Evolutionary conservation across 1,284 basidiomycete genomes (phyloP), one percentile per base, ranked within the genome.

Genomic region (Lignosus rhinocerotis): DNA sequence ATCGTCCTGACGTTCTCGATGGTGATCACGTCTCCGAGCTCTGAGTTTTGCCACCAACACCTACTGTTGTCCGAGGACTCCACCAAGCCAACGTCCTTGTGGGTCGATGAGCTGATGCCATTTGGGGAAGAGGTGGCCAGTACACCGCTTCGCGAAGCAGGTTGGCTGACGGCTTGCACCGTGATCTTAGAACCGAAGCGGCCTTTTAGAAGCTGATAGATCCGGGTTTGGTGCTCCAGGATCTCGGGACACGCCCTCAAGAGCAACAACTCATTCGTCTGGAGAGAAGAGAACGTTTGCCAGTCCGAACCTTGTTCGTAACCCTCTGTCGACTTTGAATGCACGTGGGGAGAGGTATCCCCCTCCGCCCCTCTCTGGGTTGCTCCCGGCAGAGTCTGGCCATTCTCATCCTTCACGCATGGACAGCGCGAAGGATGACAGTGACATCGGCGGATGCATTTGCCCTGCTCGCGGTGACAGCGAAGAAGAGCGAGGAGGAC

Each of bases 1-100:
- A 85, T 72, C 2, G 73, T 77, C 31, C 86, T 79, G 30, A 84
- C 75, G 47, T 73, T 75, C 19, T 71, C 68, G 11, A 76, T 73
- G 4, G 74, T 78, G 36, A 74, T 64, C 2, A 80, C 67, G 57
- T 77, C 79, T 41, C 66, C 67, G 10, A 83, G 73, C 25, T 47
- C 52, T 52, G 49, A n/a, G 12, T 7, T 31, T 39, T 21, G 47
- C 14, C 55, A 32, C 30, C 38, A 17, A 21, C n/a, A 39, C 41
- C 17, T 45, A 49, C 48, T 19, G 25, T 32, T 51, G 33, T 50
- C 45, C 36, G 33, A 9, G 17, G 34, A 42, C 19, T 30, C 19
- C 30, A 44, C 38, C 58, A 42, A 38, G 14, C 44, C 49, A 19
- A 16, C 19, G 32, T 38, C 48, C 43, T 46, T 43, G 32, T 56